Conservation (phyloP, 2,329 filamentous ascomycete genomes). For the Pseudocercospora eumusae region DNA sequence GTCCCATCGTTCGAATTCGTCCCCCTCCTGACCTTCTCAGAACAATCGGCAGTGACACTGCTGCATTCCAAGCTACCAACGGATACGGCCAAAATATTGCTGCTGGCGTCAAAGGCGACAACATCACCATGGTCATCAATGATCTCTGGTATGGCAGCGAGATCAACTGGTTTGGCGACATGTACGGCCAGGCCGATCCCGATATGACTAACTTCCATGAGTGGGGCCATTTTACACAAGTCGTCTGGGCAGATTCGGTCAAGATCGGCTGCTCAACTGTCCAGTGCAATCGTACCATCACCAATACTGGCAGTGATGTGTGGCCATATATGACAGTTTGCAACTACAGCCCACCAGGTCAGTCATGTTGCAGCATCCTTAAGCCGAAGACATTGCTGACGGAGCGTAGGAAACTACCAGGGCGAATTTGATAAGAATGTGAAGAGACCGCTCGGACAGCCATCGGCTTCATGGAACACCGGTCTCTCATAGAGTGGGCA, state of each 20-base stretch:
- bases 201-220: conserved; percentile 58
- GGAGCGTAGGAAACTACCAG: conserved; percentile 20
- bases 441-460: conserved; percentile 6
- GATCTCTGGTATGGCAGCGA: conserved; percentile 87
- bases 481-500: background rate
- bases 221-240: conserved; percentile 74
- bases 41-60: conserved; percentile 2
- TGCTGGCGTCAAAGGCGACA: conserved; percentile 57
- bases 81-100: conserved; percentile 91
- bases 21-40: background rate
- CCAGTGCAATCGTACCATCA: conserved; percentile 42
- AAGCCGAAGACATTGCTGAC: background rate
- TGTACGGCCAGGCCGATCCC: conserved; percentile 50
- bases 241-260: conserved; percentile 67
- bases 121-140: conserved; percentile 67
- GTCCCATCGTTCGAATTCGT: background rate
- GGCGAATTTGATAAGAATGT: conserved; percentile 23
- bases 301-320: conserved; percentile 44
- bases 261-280: conserved; percentile 58
- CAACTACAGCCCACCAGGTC: conserved; percentile 78
- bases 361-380: conserved; percentile 34
- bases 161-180: conserved; percentile 54
- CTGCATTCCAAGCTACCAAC: conserved; percentile 41
- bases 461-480: conserved; percentile 14
- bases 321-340: conserved; percentile 73